These are phyloP conservation scores for Solanum pimpinellifolium DNA, from an alignment of 257 asterid genomes.

Conservation along the genomic window DNA sequence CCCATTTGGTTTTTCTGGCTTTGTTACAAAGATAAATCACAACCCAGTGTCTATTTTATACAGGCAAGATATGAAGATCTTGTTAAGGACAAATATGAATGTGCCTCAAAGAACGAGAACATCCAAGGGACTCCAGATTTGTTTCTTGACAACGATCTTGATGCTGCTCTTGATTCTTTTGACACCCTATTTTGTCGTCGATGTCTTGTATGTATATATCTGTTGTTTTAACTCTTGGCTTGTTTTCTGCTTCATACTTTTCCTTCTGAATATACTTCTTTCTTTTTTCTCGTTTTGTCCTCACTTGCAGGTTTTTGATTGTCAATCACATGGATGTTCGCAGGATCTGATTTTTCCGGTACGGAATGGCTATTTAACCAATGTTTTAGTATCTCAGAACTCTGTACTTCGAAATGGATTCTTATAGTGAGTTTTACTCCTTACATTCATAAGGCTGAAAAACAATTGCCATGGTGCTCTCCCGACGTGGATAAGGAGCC, in stretches of 20 bases:
- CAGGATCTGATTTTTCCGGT: conserved; percentile 83
- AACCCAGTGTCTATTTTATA: conserved; percentile 54
- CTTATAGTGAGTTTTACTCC: neutral
- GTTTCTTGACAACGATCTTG: conserved; percentile 75
- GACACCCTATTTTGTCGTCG: conserved; percentile 94
- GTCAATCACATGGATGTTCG: conserved; percentile 92
- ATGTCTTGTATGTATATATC: conserved; percentile 57
- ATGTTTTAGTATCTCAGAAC: neutral
- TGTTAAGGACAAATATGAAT: conserved; percentile 24
- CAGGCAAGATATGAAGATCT: conserved; percentile 92
- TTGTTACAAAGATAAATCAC: conserved; percentile 58
- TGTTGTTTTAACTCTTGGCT: neutral
- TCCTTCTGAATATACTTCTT: neutral
- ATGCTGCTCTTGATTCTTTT: conserved; percentile 86
- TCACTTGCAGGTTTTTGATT: conserved; percentile 77
- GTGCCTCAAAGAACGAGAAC: conserved; percentile 24
- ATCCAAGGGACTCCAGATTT: conserved; percentile 47
- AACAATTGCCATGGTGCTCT: conserved; percentile 37
- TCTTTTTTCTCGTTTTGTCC: conserved; percentile 5
- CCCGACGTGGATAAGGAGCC: conserved; percentile 54
- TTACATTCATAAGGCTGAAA: conserved; percentile 31
- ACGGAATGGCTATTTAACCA: neutral
- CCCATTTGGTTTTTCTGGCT: conserved; percentile 39
- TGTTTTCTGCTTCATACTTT: neutral
- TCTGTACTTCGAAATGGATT: neutral